Percentiles rank a stretch among this genome's conserved stretches.
These are phyloP conservation scores for Isabelozyma gotoi DNA, from an alignment of 805 yeast species.

Conservation along the genomic window DNA sequence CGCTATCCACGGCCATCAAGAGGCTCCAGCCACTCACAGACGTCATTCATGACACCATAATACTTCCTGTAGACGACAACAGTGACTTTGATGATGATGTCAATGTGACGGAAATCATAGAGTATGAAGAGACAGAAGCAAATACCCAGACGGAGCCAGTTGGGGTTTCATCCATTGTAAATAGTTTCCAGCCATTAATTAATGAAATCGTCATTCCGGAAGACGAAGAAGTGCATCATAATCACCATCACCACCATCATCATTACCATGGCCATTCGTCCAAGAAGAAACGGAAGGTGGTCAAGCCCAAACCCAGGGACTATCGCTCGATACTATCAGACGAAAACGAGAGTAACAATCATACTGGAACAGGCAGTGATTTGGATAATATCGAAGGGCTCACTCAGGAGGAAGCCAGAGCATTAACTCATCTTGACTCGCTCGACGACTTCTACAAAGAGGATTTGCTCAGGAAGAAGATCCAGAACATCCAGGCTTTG, in stretches of 20 bases:
- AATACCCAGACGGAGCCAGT: constrained; percentile 46
- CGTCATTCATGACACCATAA: constrained; percentile 46
- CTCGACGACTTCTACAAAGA: constrained; percentile 38
- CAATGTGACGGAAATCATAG: constrained; percentile 15
- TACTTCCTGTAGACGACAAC: constrained; percentile 50
- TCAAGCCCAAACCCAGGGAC: constrained; percentile 4
- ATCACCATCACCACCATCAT: constrained; percentile 8
- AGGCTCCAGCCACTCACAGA: constrained; percentile 48
- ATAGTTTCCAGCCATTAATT: constrained; percentile 47
- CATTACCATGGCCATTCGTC: constrained; percentile 5
- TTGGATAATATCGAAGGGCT: constrained; percentile 36
- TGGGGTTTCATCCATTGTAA: constrained; percentile 51
- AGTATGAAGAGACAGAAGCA: neutral
- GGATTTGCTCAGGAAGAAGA: constrained; percentile 45
- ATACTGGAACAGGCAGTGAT: constrained; percentile 18
- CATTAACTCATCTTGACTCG: constrained; percentile 35
- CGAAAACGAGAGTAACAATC: constrained; percentile 7
- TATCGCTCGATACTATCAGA: constrained; percentile 17
- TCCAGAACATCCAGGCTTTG: constrained; percentile 45
- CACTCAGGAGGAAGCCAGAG: constrained; percentile 31
- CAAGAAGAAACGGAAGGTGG: constrained; percentile 1
- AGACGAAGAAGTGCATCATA: constrained; percentile 14
- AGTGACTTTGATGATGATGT: constrained; percentile 24
- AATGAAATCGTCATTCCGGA: constrained; percentile 55
- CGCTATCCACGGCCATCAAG: constrained; percentile 51